A percentile compares a stretch with the other conserved stretches of the same genome.
phyloP scores from a whole-genome alignment of 441 rosid species.

The Raphanus hybrid region DNA sequence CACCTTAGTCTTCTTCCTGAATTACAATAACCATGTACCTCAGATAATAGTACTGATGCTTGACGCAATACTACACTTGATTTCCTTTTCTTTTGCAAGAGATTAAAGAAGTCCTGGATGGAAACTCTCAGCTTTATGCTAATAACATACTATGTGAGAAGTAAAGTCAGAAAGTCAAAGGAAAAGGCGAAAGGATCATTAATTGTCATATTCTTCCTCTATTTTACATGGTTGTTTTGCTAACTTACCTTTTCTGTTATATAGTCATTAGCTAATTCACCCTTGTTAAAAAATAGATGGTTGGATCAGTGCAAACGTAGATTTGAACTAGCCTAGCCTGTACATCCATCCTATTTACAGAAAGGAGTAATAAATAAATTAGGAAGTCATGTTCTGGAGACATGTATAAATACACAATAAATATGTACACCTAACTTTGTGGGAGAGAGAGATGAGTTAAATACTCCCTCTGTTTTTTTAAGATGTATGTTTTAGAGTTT shows the following conservation, averaged over 20 bases:
- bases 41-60: background rate
- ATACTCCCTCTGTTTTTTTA: no score
- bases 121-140: background rate
- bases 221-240: background rate
- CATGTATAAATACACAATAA: constrained; percentile 4
- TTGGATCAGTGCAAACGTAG: background rate
- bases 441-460: constrained; percentile 8
- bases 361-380: constrained; percentile 2
- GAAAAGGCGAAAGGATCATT: background rate
- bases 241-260: background rate
- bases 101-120: background rate
- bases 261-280: background rate
- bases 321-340: background rate
- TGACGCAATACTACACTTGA: background rate
- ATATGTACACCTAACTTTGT: constrained; percentile 41
- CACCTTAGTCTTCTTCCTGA: background rate
- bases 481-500: no score
- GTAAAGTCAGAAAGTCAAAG: background rate
- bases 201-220: background rate
- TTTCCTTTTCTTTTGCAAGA: background rate
- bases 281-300: background rate
- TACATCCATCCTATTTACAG: background rate
- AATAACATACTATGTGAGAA: background rate
- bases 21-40: background rate
- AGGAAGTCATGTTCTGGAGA: constrained; percentile 15